phyloP scores from a whole-genome alignment of 148 eudicot species.

The Rhododendron kiyosumense region DNA sequence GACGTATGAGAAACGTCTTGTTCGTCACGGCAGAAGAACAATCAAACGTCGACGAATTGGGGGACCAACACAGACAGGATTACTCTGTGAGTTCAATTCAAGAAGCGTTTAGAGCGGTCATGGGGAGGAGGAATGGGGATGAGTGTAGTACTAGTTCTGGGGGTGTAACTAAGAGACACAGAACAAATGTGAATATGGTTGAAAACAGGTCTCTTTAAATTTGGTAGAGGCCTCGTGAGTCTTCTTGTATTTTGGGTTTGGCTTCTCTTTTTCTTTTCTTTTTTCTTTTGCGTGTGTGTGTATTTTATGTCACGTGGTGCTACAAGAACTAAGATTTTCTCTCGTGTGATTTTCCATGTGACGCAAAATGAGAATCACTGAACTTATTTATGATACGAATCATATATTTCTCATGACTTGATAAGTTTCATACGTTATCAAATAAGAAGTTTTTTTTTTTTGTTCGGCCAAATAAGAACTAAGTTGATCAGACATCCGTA shows the following conservation, averaged over 20 bases:
- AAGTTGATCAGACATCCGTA: neutral
- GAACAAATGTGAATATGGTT: constrained; percentile 52
- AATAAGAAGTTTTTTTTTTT: too few relatives aligned
- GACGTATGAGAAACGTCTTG: constrained; percentile 78
- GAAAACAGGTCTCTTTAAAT: constrained; percentile 34
- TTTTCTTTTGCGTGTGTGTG: neutral
- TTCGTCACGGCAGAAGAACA: constrained; percentile 53
- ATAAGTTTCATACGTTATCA: too few relatives aligned
- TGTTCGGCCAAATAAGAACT: too few relatives aligned
- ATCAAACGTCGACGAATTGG: neutral
- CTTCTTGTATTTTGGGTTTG: neutral
- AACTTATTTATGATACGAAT: neutral
- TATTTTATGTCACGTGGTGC: neutral
- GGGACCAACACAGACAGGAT: constrained; percentile 15
- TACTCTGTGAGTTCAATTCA: constrained; percentile 60
- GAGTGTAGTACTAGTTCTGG: constrained; percentile 54
- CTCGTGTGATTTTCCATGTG: constrained; percentile 6
- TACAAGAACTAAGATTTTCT: neutral
- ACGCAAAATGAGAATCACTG: neutral
- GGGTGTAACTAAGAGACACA: constrained; percentile 79
- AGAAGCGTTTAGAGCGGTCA: constrained; percentile 73
- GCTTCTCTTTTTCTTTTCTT: neutral
- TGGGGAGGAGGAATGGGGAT: constrained; percentile 65
- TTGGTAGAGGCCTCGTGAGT: neutral
- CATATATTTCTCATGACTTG: too few relatives aligned